Percentiles rank a stretch among this genome's conserved stretches.
phyloP scores from a whole-genome alignment of 1,139 yeast genomes.

The Cylindricascospora bacillispora region DNA sequence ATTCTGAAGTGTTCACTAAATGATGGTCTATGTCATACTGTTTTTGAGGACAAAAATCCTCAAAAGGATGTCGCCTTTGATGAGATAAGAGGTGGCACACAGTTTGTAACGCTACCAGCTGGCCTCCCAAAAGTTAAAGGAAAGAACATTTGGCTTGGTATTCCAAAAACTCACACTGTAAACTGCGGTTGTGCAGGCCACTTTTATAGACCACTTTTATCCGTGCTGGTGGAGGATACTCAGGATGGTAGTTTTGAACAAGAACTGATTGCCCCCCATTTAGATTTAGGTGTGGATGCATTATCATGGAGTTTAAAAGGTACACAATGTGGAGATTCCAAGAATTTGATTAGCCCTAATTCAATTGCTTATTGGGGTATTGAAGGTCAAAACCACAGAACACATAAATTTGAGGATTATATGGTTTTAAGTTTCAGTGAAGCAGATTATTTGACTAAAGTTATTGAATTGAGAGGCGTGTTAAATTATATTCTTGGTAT shows the following conservation, averaged over 20 bases:
- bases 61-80: not conserved
- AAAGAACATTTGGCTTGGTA: conserved; percentile 1
- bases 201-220: conserved; percentile 1
- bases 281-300: conserved; percentile 1
- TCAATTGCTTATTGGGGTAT: conserved; percentile 2
- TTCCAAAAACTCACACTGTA: not conserved
- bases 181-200: not conserved
- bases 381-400: conserved; percentile 4
- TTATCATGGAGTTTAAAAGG: not conserved
- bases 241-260: not conserved
- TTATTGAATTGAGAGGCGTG: conserved; percentile 1
- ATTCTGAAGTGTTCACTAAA: conserved; percentile 1
- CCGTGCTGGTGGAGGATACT: conserved; percentile 1
- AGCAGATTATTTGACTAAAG: not conserved
- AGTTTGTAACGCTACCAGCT: not conserved
- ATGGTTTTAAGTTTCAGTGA: conserved; percentile 1
- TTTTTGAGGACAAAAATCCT: not conserved
- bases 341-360: conserved; percentile 1
- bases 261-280: not conserved
- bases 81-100: not conserved
- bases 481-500: no score
- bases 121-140: not conserved
- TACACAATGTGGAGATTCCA: not conserved
- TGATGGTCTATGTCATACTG: not conserved
- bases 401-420: conserved; percentile 1